Conservation (phyloP, 164 flowering plant species). For the Magnolia officinalis region DNA sequence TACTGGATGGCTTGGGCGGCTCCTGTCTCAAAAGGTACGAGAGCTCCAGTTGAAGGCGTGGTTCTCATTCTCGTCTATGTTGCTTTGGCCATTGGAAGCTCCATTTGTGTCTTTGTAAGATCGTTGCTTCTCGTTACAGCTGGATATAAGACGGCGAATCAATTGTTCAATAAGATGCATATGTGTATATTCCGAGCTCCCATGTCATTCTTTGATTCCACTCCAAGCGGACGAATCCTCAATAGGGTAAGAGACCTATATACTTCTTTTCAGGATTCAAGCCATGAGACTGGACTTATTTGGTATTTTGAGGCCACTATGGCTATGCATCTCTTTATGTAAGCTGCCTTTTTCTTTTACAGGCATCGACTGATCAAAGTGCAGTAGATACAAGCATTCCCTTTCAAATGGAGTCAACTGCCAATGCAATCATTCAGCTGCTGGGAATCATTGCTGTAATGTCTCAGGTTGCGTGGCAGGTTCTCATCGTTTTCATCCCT, state of each 20-base stretch:
- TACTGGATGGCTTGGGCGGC: constrained; percentile 98
- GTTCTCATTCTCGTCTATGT: constrained; percentile 61
- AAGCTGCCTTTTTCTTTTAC: constrained; percentile 6
- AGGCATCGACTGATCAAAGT: constrained; percentile 97
- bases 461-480: constrained; percentile 93
- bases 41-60: constrained; percentile 39
- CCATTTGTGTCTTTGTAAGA: constrained; percentile 57
- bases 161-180: constrained; percentile 82
- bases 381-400: constrained; percentile 62
- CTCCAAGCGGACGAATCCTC: constrained; percentile 86
- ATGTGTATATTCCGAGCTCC: constrained; percentile 79
- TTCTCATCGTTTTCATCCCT: constrained; percentile 75
- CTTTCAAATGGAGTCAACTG: constrained; percentile 38
- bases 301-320: background rate
- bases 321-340: background rate
- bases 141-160: constrained; percentile 67
- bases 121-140: constrained; percentile 49
- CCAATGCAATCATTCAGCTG: constrained; percentile 59
- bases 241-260: constrained; percentile 54
- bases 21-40: constrained; percentile 55
- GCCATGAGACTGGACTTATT: background rate
- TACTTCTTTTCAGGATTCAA: background rate
- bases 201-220: constrained; percentile 97
- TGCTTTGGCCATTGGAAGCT: constrained; percentile 61
- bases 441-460: constrained; percentile 80